phyloP scores from a whole-genome alignment of 2,329 filamentous ascomycete genomes.

The Fusarium caatingaense region DNA sequence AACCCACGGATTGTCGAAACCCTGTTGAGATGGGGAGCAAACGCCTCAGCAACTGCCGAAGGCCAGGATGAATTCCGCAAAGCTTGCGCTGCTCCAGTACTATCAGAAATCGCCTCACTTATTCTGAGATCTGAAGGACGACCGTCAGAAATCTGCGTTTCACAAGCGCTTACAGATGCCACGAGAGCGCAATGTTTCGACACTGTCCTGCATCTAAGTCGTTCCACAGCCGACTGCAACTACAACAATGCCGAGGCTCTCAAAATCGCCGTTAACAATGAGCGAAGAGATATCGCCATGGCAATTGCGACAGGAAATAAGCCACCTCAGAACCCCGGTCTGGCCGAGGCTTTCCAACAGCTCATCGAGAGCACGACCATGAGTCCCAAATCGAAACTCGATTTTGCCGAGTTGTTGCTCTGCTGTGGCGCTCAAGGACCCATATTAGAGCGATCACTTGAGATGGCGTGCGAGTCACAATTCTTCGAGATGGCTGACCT shows the following conservation, averaged over 20 bases:
- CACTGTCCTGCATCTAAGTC: slow-evolving; percentile 63
- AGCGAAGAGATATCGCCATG: slow-evolving; percentile 65
- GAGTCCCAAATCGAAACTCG: slow-evolving; percentile 61
- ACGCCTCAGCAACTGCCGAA: slow-evolving; percentile 58
- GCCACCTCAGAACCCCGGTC: slow-evolving; percentile 60
- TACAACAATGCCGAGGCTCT: slow-evolving; percentile 64
- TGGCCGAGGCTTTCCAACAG: slow-evolving; percentile 63
- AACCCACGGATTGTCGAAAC: slow-evolving; percentile 59
- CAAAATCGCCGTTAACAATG: slow-evolving; percentile 60
- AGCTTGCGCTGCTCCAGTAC: slow-evolving; percentile 59
- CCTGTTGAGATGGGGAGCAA: slow-evolving; percentile 64
- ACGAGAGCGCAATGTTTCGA: slow-evolving; percentile 61
- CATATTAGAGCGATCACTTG: slow-evolving; percentile 59
- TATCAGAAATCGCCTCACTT: slow-evolving; percentile 60
- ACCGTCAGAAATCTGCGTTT: slow-evolving; percentile 57
- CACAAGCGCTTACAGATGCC: slow-evolving; percentile 65
- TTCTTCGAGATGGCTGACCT: slow-evolving; percentile 66
- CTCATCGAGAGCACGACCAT: slow-evolving; percentile 60
- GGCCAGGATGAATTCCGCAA: slow-evolving; percentile 66
- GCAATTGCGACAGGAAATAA: slow-evolving; percentile 65
- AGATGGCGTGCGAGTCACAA: slow-evolving; percentile 60
- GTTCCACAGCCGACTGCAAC: slow-evolving; percentile 65
- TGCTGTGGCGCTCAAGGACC: slow-evolving; percentile 68
- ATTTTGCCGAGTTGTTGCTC: slow-evolving; percentile 66
- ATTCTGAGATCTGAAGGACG: slow-evolving; percentile 62